phyloP scores from a whole-genome alignment of 1,139 yeast genomes.

The Debaryomycetaceae sp. region DNA sequence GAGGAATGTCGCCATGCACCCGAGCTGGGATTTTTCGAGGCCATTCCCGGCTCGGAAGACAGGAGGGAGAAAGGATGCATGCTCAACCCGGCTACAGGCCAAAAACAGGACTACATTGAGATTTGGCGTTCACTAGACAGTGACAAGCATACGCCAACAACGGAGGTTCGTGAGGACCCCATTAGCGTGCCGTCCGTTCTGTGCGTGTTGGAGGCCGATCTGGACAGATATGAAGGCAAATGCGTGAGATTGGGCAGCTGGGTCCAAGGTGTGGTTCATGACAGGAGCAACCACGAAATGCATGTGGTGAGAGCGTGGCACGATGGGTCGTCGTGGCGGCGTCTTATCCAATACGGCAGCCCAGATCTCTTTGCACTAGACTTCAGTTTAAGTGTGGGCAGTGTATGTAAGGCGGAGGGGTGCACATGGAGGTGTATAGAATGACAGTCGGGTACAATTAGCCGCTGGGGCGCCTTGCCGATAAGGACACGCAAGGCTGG shows the following conservation, averaged over 20 bases:
- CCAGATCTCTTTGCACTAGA: conserved; percentile 20
- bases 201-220: conserved; percentile 26
- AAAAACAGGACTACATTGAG: conserved; percentile 46
- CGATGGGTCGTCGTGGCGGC: conserved; percentile 20
- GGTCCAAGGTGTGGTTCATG: conserved; percentile 49
- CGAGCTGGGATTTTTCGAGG: conserved; percentile 45
- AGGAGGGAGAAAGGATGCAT: conserved; percentile 52
- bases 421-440: too few species aligned
- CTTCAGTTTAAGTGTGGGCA: too few species aligned
- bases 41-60: conserved; percentile 35
- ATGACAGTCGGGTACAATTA: too few species aligned
- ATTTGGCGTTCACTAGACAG: conserved; percentile 56
- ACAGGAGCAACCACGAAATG: conserved; percentile 19
- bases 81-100: conserved; percentile 45
- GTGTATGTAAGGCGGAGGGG: too few species aligned
- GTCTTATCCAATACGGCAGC: conserved; percentile 25
- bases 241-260: conserved; percentile 49
- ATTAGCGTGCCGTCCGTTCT: conserved; percentile 15
- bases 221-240: conserved; percentile 33
- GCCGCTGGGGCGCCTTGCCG: too few species aligned
- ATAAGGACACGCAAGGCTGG: too few species aligned
- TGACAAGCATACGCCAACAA: conserved; percentile 21
- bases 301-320: conserved; percentile 26
- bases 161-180: conserved; percentile 23
- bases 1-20: conserved; percentile 23